These are phyloP conservation scores for Talaromyces proteolyticus DNA, from an alignment of 495 filamentous ascomycete species.

Conservation along the genomic window DNA sequence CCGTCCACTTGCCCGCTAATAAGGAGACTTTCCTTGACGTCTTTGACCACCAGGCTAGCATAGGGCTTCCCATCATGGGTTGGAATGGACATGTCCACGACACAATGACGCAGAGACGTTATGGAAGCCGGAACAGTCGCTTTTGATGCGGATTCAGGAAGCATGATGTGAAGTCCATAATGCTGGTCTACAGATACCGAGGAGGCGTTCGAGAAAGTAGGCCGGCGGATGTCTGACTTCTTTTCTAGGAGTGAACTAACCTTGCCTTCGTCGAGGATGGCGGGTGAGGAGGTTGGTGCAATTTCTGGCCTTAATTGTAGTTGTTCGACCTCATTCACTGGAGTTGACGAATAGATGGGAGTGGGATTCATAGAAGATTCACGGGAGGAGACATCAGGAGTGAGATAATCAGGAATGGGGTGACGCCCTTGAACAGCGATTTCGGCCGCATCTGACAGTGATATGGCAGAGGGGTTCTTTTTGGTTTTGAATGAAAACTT, in stretches of 20 bases:
- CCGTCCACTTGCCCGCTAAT: conserved; percentile 74
- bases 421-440: conserved; percentile 42
- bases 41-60: conserved; percentile 66
- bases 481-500: conserved; percentile 72
- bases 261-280: conserved; percentile 12
- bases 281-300: conserved; percentile 31
- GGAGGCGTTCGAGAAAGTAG: conserved; percentile 53
- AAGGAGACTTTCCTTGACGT: conserved; percentile 61
- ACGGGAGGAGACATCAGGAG: conserved; percentile 36
- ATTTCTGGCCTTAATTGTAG: conserved; percentile 26
- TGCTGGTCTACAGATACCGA: conserved; percentile 62
- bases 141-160: conserved; percentile 60
- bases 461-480: conserved; percentile 52
- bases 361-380: conserved; percentile 47
- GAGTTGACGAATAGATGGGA: conserved; percentile 45
- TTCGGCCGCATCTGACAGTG: conserved; percentile 49
- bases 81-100: conserved; percentile 72
- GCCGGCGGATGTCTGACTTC: conserved; percentile 39
- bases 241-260: conserved; percentile 12
- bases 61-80: conserved; percentile 60
- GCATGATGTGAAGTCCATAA: conserved; percentile 54
- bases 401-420: conserved; percentile 34
- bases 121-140: conserved; percentile 68
- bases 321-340: conserved; percentile 40
- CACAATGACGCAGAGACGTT: conserved; percentile 61